Evolutionary conservation across 352 stramenopile species (phyloP).

Genomic region (Phytophthora pluvialis): DNA sequence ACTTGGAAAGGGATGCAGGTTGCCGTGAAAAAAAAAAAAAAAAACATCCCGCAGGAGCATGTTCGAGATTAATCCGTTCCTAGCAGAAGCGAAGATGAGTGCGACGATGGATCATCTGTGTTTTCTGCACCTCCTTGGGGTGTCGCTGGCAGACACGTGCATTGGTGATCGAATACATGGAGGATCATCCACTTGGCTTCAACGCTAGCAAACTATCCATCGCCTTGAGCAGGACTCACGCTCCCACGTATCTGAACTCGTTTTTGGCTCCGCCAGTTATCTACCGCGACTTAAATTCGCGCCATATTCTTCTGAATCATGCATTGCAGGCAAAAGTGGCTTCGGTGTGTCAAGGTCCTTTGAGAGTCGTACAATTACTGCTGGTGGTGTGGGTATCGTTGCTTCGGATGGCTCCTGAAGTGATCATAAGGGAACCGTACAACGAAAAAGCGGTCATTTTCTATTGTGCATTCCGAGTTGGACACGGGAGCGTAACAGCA

Average conservation of each 20-base stretch:
- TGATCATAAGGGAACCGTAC: too few relatives aligned
- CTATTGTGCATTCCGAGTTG: too few relatives aligned
- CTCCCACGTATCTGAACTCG: constrained; percentile 29
- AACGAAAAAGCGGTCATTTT: constrained; percentile 7
- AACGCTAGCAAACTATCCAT: constrained; percentile 7
- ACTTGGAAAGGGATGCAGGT: too few relatives aligned
- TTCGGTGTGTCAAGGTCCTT: too few relatives aligned
- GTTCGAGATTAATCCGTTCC: too few relatives aligned
- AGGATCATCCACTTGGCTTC: constrained; percentile 9
- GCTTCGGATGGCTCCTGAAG: constrained; percentile 3
- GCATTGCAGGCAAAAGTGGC: constrained; percentile 40
- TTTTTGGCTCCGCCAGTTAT: constrained; percentile 18
- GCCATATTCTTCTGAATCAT: constrained; percentile 52
- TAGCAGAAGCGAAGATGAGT: too few relatives aligned
- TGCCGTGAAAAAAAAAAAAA: too few relatives aligned
- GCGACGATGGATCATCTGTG: too few relatives aligned
- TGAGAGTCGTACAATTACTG: too few relatives aligned
- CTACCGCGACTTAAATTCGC: constrained; percentile 66
- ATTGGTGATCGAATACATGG: constrained; percentile 50
- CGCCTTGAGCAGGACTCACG: constrained; percentile 1
- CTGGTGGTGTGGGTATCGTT: too few relatives aligned
- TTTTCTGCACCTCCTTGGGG: constrained; percentile 9
- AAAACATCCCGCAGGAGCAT: too few relatives aligned
- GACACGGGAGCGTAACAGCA: not conserved
- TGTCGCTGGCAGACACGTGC: constrained; percentile 32